Conservation (phyloP, 345 rosid species). For the Citrus glauca region DNA sequence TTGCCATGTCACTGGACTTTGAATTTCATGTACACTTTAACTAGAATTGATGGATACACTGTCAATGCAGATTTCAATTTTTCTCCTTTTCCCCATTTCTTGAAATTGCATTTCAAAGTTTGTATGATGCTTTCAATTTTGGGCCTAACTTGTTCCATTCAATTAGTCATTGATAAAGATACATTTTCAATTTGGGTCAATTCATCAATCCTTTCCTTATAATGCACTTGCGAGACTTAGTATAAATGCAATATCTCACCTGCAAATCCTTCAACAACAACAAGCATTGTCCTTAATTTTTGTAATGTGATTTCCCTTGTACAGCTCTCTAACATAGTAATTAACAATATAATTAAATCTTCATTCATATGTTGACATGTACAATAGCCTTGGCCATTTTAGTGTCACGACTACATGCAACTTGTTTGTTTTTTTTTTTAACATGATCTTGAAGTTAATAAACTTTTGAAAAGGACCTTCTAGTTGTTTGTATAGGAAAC, state of each 20-base stretch:
- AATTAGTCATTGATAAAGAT: background rate
- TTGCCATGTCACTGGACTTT: background rate
- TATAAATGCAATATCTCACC: background rate
- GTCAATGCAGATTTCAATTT: too few species aligned
- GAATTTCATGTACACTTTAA: background rate
- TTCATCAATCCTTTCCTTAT: background rate
- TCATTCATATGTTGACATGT: background rate
- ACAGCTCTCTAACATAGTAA: background rate
- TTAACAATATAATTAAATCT: background rate
- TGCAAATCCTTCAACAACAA: background rate
- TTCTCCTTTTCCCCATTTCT: background rate
- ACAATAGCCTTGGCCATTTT: background rate
- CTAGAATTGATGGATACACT: background rate
- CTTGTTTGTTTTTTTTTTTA: too few species aligned
- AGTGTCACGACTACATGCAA: background rate
- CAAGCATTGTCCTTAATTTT: background rate
- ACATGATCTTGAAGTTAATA: too few species aligned
- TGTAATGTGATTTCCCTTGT: too few species aligned
- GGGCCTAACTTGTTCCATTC: conserved; percentile 6
- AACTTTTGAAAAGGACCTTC: too few species aligned
- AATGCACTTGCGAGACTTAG: background rate
- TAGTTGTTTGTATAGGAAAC: too few species aligned
- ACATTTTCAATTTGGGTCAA: background rate
- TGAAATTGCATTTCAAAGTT: background rate
- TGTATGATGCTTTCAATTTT: background rate